Evolutionary conservation across 225 moss, liverwort and hornwort genomes (phyloP).

Genomic region (Physcomitrellopsis africana): DNA sequence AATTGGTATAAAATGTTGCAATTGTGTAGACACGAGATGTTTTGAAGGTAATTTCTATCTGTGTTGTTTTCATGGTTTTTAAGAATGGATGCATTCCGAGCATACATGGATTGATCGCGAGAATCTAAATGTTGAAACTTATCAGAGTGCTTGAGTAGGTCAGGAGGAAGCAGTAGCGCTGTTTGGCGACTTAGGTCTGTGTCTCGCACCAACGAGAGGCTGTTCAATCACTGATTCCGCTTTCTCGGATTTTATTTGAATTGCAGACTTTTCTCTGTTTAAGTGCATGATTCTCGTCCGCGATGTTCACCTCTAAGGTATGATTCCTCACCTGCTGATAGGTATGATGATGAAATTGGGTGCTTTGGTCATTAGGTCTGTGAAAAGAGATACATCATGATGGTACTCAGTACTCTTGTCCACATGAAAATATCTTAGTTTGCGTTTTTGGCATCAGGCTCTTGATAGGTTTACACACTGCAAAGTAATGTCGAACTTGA

Average conservation of each 20-base stretch:
- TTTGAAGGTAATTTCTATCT: too few species aligned
- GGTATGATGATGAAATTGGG: neutral
- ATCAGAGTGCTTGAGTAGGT: neutral
- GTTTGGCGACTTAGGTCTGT: neutral
- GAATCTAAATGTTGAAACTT: neutral
- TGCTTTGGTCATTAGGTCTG: slow-evolving; percentile 2
- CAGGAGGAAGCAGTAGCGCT: neutral
- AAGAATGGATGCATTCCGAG: neutral
- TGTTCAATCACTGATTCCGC: neutral
- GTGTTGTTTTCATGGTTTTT: neutral
- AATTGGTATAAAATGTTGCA: neutral
- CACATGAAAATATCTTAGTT: too few species aligned
- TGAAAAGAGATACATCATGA: neutral
- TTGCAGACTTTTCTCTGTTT: neutral
- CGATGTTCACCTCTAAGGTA: slow-evolving; percentile 51
- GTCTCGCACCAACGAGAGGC: neutral
- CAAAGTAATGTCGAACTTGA: neutral
- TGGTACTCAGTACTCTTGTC: too few species aligned
- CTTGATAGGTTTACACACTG: too few species aligned
- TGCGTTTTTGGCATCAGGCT: too few species aligned
- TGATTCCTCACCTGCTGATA: too few species aligned
- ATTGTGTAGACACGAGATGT: neutral
- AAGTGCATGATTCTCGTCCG: slow-evolving; percentile 17
- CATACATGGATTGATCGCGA: neutral
- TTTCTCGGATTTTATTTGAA: neutral